Evolutionary conservation across 2,329 filamentous ascomycete genomes (phyloP), one percentile per base, ranked within the genome.

Genomic region (Acrocalymma vagum): DNA sequence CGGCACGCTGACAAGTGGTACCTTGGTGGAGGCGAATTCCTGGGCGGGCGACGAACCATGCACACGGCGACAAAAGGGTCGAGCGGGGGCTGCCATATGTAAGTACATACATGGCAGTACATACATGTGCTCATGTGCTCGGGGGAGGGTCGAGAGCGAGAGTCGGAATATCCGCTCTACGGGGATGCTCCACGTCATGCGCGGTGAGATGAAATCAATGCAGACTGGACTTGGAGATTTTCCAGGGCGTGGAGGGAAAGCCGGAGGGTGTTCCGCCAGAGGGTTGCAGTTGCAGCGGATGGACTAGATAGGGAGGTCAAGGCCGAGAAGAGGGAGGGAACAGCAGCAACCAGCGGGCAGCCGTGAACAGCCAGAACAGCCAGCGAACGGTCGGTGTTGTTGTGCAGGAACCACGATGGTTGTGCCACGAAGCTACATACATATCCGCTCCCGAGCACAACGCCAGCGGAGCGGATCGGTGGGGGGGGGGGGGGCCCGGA

Each of bases 91-190:
- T 40, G 52, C 39, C 36, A 45, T 40, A 47, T 41, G 45, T 47
- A 51, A 47, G 49, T 37, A n/a, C n/a, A 52, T 42, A 53, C 47
- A 39, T 39, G 35, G 42, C 40, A 33, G 32, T 41, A 29, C 24
- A 36, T 34, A 29, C 35, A 35, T 28, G n/a, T n/a, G 33, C 29
- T 48, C 49, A 46, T 30, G 34, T 34, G 22, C 25, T 40, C 39
- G 53, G n/a, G n/a, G n/a, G n/a, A n/a, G n/a, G 55, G 51, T 47
- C 18, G 39, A 48, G 47, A 20, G 26, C 31, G 20, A 54, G 34
- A n/a, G 48, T 60, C 62, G 62, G 62, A 51, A 58, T 42, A 38
- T 45, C 62, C 59, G 40, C 43, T 58, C 46, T 39, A 45, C 51
- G 50, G 62, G 59, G n/a, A 35, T 45, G 46, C 13, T 25, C 38